Conservation (phyloP, 2,329 filamentous ascomycete species). For the Phialemoniopsis sp. region DNA sequence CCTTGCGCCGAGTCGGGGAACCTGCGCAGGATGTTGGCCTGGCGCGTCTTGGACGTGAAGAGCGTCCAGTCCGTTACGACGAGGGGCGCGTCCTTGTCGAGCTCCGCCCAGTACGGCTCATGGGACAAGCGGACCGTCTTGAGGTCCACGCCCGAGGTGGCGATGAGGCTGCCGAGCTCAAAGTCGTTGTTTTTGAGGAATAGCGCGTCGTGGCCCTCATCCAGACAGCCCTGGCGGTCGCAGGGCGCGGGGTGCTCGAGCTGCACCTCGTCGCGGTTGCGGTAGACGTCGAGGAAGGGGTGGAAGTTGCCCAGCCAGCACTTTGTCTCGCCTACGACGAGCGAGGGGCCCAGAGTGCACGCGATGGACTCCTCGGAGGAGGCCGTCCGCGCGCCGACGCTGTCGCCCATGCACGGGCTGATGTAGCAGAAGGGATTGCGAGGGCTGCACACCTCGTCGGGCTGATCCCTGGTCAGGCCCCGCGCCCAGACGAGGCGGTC, state of each 20-base stretch:
- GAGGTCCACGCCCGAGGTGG: conserved; percentile 35
- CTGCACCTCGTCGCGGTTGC: conserved; percentile 15
- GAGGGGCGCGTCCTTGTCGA: conserved; percentile 30
- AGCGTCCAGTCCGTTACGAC: conserved; percentile 40
- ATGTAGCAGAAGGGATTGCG: conserved; percentile 38
- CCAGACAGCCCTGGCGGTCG: conserved; percentile 30
- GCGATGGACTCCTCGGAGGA: conserved; percentile 24
- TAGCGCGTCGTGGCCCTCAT: conserved; percentile 30
- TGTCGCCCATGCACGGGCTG: conserved; percentile 40
- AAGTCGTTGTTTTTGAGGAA: conserved; percentile 16
- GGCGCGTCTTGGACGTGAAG: conserved; percentile 24
- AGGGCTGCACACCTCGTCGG: conserved; percentile 33
- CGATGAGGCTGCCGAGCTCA: conserved; percentile 27
- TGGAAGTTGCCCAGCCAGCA: conserved; percentile 41
- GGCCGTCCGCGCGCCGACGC: conserved; percentile 28
- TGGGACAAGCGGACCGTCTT: conserved; percentile 38
- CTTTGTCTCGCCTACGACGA: conserved; percentile 27
- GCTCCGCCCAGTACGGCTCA: conserved; percentile 39
- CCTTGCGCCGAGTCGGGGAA: conserved; percentile 25
- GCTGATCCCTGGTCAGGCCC: conserved; percentile 28
- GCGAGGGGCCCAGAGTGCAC: conserved; percentile 35
- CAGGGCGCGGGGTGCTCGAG: conserved; percentile 35
- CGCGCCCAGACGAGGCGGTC: conserved; percentile 33
- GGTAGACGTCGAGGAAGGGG: conserved; percentile 33
- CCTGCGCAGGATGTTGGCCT: conserved; percentile 35